Evolutionary conservation across 192 early-diverging fungal species (phyloP), one percentile per base, ranked within the genome.

Genomic region (Gaertneriomyces semiglobifer): DNA sequence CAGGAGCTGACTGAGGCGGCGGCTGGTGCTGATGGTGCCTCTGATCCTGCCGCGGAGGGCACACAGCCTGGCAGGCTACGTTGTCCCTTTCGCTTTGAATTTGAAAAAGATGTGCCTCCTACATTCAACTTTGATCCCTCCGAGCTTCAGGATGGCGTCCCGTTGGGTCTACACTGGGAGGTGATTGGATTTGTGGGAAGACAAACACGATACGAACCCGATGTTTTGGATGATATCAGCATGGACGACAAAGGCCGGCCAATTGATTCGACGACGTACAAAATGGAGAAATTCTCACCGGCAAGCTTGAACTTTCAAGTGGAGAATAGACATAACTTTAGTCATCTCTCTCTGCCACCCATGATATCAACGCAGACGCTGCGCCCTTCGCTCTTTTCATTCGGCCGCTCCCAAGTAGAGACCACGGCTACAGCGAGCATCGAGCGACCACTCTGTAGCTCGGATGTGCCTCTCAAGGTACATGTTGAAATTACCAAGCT

Each of bases 161-260:
- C 68, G 7, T n/a, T 62, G 16, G 69, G 69, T 12, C 14, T 63
- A 40, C 69, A 59, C 14, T 71, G 69, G 69, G 55, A 71, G 41
- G 45, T 56, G 9, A 38, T 44, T 6, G 69, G 57, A 4, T 71
- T 20, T 41, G 40, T 71, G 19, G 62, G 55, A 6, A 53, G 18
- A 12, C 47, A 39, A n/a, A 44, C 43, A 40, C 41, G 14, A 7
- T 12, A 53, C 11, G 61, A 40, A 6, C 58, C 42, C 9, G 63
- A 67, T 33, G 46, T n/a, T 10, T 44, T 48, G 53, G 45, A 53
- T 10, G 46, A 10, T 7, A 14, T 39, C 12, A 41, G 19, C 5
- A 70, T 70, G 51, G 59, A 54, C 42, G 41, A 20, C 9, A 18
- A 16, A 18, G 60, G 58, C 38, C 48, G 42, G 5, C 19, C 53